Evolutionary conservation across 306 rosid species (phyloP).

Genomic region (Medicago lupulina): DNA sequence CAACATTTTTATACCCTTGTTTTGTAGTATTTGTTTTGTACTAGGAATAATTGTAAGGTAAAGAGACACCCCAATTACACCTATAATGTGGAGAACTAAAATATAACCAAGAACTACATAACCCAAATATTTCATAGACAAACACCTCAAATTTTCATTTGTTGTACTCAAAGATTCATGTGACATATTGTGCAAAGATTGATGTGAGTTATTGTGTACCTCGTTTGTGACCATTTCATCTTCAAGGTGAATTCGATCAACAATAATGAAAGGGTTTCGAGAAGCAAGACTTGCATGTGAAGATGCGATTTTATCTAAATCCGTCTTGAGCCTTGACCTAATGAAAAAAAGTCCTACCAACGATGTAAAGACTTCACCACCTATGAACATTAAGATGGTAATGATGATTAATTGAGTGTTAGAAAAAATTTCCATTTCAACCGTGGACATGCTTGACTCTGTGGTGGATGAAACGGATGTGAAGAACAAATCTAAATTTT

Average conservation of each 20-base stretch:
- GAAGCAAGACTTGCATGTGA: slow-evolving; percentile 22
- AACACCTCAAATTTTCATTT: slow-evolving; percentile 26
- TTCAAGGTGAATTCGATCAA: slow-evolving; percentile 37
- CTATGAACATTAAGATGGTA: slow-evolving; percentile 61
- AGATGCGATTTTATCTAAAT: slow-evolving; percentile 28
- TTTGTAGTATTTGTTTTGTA: slow-evolving; percentile 41
- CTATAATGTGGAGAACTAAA: slow-evolving; percentile 41
- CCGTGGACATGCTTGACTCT: slow-evolving; percentile 53
- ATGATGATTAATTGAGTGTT: slow-evolving; percentile 53
- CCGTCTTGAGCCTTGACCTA: slow-evolving; percentile 47
- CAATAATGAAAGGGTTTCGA: background rate
- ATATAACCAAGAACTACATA: slow-evolving; percentile 53
- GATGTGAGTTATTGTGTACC: background rate
- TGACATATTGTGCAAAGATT: background rate
- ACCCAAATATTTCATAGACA: slow-evolving; percentile 47
- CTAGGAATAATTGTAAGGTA: slow-evolving; percentile 48
- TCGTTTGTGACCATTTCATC: background rate
- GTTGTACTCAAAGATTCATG: background rate
- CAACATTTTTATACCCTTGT: slow-evolving; percentile 42
- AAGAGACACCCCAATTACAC: slow-evolving; percentile 40
- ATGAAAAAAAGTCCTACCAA: slow-evolving; percentile 53
- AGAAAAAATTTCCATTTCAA: slow-evolving; percentile 61
- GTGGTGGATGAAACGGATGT: slow-evolving; percentile 67
- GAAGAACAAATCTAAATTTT: slow-evolving; percentile 59
- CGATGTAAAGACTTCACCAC: slow-evolving; percentile 69